Evolutionary conservation across 2,329 filamentous ascomycete species (phyloP).

Genomic region (Raffaelea deltoideospora): DNA sequence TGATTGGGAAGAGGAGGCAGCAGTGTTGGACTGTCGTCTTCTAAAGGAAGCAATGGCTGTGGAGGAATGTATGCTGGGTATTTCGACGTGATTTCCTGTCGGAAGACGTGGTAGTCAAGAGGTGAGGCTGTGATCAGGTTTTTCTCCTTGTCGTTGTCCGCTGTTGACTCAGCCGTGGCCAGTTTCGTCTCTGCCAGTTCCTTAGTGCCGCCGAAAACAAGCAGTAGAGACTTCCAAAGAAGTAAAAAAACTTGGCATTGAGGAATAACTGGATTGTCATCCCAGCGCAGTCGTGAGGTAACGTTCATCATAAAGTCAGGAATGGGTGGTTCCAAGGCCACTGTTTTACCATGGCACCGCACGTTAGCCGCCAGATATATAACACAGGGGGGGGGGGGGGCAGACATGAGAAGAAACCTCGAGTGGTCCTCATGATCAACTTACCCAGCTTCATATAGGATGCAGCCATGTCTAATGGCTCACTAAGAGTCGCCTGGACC

Average conservation of each 20-base stretch:
- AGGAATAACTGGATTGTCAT: constrained; percentile 45
- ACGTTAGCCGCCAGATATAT: too few relatives aligned
- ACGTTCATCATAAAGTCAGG: constrained; percentile 58
- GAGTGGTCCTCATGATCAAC: too few relatives aligned
- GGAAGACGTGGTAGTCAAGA: constrained; percentile 88
- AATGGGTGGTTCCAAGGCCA: constrained; percentile 48
- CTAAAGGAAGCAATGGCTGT: constrained; percentile 64
- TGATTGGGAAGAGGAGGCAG: constrained; percentile 73
- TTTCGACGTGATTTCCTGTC: constrained; percentile 93
- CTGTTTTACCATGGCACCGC: constrained; percentile 17
- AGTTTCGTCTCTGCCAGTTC: constrained; percentile 62
- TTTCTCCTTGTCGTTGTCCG: constrained; percentile 45
- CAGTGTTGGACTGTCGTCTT: constrained; percentile 81
- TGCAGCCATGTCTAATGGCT: constrained; percentile 30
- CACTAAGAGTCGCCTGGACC: constrained; percentile 40
- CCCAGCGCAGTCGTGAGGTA: constrained; percentile 56
- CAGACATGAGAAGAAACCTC: not conserved
- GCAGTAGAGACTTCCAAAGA: constrained; percentile 80
- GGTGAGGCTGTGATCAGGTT: constrained; percentile 86
- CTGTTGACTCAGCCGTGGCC: constrained; percentile 47
- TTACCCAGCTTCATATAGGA: constrained; percentile 35
- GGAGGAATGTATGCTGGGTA: constrained; percentile 94
- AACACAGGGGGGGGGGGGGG: too few relatives aligned
- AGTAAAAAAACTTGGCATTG: constrained; percentile 62
- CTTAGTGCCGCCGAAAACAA: constrained; percentile 67